phyloP scores from a whole-genome alignment of 2,329 filamentous ascomycete genomes.

The Fusarium nygamai region DNA sequence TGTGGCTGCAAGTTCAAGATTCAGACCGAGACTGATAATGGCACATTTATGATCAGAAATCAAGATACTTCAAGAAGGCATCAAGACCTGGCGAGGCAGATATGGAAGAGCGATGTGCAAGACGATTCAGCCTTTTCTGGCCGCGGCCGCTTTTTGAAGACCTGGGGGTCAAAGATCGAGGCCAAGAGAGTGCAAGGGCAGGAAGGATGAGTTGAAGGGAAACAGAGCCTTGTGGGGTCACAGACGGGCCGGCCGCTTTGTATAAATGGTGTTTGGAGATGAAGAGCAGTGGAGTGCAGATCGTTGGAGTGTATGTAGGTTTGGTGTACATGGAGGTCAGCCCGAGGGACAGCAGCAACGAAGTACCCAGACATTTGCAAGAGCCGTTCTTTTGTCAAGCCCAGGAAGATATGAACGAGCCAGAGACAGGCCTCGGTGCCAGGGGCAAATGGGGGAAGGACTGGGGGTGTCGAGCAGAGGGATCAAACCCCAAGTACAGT shows the following conservation, averaged over 20 bases:
- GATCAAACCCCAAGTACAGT: conserved; percentile 33
- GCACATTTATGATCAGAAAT: conserved; percentile 42
- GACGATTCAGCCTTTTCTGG: conserved; percentile 46
- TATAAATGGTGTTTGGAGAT: conserved; percentile 43
- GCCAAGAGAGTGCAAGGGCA: conserved; percentile 28
- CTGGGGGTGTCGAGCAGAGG: conserved; percentile 28
- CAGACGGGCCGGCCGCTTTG: conserved; percentile 41
- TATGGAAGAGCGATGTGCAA: conserved; percentile 23
- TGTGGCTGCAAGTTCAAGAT: conserved; percentile 29
- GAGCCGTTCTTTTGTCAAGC: conserved; percentile 37
- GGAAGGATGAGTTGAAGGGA: conserved; percentile 32
- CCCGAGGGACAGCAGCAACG: conserved; percentile 10
- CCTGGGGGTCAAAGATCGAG: conserved; percentile 31
- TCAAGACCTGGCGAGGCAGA: conserved; percentile 39
- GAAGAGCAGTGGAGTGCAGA: conserved; percentile 43
- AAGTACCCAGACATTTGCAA: conserved; percentile 36
- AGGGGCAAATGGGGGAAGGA: conserved; percentile 19
- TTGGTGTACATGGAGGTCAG: conserved; percentile 23
- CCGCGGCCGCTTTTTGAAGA: conserved; percentile 43
- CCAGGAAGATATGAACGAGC: conserved; percentile 30
- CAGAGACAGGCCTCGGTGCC: conserved; percentile 29
- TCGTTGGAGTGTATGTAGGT: conserved; percentile 34
- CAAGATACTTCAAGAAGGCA: conserved; percentile 24
- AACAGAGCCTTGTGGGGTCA: conserved; percentile 43
- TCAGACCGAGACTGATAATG: conserved; percentile 31